Evolutionary conservation across 2,329 filamentous ascomycete genomes (phyloP).

Genomic region (Xylaria sp.): DNA sequence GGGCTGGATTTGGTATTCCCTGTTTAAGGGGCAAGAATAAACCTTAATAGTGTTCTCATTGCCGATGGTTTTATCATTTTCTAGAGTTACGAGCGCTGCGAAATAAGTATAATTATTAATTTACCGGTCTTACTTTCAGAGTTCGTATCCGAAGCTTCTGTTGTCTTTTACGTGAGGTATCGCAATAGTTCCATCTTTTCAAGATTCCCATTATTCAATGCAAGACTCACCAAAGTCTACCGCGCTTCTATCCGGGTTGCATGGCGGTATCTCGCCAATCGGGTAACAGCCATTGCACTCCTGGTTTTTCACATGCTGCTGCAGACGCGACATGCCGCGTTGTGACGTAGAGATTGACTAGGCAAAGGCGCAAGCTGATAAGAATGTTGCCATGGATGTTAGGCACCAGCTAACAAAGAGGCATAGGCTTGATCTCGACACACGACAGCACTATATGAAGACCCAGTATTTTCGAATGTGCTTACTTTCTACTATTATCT

Average conservation of each 20-base stretch:
- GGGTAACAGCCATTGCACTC: neutral
- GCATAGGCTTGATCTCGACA: neutral
- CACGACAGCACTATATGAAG: neutral
- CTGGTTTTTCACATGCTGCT: neutral
- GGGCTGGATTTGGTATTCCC: too few species aligned
- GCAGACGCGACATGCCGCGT: neutral
- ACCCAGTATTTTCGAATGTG: neutral
- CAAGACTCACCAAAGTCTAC: neutral
- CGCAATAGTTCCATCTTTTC: too few species aligned
- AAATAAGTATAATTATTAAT: too few species aligned
- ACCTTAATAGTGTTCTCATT: too few species aligned
- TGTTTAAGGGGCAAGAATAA: too few species aligned
- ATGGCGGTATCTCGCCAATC: neutral
- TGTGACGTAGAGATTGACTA: neutral
- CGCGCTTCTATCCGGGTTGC: too few species aligned
- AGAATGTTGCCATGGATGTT: neutral
- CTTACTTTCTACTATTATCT: neutral
- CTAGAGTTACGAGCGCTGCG: too few species aligned
- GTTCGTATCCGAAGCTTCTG: too few species aligned
- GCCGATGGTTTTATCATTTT: too few species aligned
- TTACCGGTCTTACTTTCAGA: too few species aligned
- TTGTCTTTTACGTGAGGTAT: too few species aligned
- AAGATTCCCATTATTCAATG: neutral
- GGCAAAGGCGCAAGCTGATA: conserved; percentile 4
- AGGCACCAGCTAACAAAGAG: neutral